Base-by-base conservation (phyloP, 768 basidiomycete species). In the Mycena epipterygia region DNA sequence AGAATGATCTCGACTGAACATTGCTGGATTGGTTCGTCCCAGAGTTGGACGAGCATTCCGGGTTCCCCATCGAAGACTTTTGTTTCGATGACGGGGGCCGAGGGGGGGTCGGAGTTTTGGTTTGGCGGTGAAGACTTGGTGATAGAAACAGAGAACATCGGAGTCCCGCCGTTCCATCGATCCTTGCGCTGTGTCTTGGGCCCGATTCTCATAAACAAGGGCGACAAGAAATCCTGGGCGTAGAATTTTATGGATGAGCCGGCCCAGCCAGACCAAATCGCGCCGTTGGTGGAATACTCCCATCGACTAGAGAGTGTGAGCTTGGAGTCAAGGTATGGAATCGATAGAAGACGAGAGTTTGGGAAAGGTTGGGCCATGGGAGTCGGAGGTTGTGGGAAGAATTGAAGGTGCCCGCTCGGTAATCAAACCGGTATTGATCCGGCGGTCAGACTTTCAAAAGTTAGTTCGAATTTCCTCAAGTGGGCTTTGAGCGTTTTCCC, bases 121-220 rank as follows among this genome's bases (percentile, higher is more conserved):
- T 17, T 2, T 21, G 19, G 46, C 11, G 46, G 17, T 5, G 5
- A 6, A 19, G 14, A 1, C 35, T 41, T 12, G 25, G 19, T 29
- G 32, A 64, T 57, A 14, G 70, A 57, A 8, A 72, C 70, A 27
- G 53, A 46, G n/a, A 67, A 37, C 61, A 64, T 59, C 9, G 64
- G 55, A 8, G 65, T 67, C 3, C 60, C 62, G 27, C 71, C 71
- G 27, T 72, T 72, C 71, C 71, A 71, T 7, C 55, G 42, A 42
- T 71, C 65, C 32, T 67, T 71, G 42, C 60, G 59, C 41, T 71
- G 44, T 6, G 65, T 71, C 29, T 55, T 53, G 6, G 23, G 32
- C 1, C 67, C 59, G 6, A 68, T 55, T n/a, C 23, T 53, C 19
- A 68, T 29, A 8, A 29, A 60, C 8, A 60, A 12, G 17, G 23